Evolutionary conservation across 2,329 filamentous ascomycete species (phyloP), one percentile per base, ranked within the genome.

Genomic region (Exophiala lecanii-corni): DNA sequence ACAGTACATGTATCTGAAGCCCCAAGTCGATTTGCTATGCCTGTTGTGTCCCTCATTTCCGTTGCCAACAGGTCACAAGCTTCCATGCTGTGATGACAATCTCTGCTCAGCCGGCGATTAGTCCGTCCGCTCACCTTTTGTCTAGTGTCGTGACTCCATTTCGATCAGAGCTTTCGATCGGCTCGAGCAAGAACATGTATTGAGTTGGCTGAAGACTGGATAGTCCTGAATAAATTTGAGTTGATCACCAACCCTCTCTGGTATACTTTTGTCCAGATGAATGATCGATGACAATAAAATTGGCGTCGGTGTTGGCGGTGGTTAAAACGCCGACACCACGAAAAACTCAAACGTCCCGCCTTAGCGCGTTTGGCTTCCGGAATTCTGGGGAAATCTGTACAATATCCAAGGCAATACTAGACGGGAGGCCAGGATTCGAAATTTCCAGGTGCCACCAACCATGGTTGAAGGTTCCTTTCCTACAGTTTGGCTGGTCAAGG

Each of bases 301-400:
- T 47, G 47, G 47, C 37, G 47, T 47, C 46, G 46, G 46, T 36
- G 47, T 44, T 17, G 26, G 41, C 47, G 47, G 47, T 38, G 38
- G 36, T 13, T 37, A 28, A 39, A 28, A 31, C 40, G 16, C 47
- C 47, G 47, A 37, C 17, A 31, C 23, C 23, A 35, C 33, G 42
- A 18, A 10, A 21, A 16, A 21, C 10, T 32, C 31, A 44, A 34
- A 19, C 5, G 5, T 32, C 17, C 17, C 6, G 30, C 30, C 5
- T 5, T 12, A 28, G 37, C 31, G 20, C 37, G 20, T 30, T 16
- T 28, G 30, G 35, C 26, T 34, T 26, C 32, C 12, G 16, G 41
- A 50, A 41, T 39, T 46, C 44, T 44, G 47, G 47, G 47, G 44
- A 50, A 47, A 40, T 40, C 34, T 15, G 39, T 23, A 33, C 20